Conservation (phyloP, 345 rosid genomes). For the Ceriops zippeliana region DNA sequence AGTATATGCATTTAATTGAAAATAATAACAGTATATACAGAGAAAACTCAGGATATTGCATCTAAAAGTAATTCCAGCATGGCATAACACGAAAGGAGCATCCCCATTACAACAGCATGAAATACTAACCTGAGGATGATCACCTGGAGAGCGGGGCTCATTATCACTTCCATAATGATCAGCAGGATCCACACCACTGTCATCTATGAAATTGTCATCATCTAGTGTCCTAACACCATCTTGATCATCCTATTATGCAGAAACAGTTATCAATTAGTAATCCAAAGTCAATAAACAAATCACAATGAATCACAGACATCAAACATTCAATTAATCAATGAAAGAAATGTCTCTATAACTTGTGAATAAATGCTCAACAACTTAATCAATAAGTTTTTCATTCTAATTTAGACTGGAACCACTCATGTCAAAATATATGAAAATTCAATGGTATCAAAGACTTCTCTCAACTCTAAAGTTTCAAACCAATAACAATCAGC, state of each 20-base stretch:
- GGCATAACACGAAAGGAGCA: background rate
- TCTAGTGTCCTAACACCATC: conserved; percentile 80
- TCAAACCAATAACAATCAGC: no score
- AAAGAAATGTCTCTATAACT: no score
- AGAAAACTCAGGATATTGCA: background rate
- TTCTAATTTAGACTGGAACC: no score
- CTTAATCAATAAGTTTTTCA: no score
- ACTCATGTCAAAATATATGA: no score
- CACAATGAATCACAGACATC: no score
- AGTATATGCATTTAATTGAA: background rate
- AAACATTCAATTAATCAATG: no score
- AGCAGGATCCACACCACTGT: conserved; percentile 80
- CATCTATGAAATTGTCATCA: conserved; percentile 93
- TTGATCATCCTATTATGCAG: conserved; percentile 64
- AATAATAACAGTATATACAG: background rate
- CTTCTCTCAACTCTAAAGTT: no score
- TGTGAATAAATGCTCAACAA: no score
- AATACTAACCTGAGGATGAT: conserved; percentile 69
- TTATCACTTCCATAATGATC: conserved; percentile 64
- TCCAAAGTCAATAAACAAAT: no score
- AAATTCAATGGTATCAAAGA: no score
- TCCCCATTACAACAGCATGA: background rate
- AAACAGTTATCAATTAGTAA: background rate
- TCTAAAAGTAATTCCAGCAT: background rate
- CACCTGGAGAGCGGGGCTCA: conserved; percentile 57